Evolutionary conservation across 2,329 filamentous ascomycete species (phyloP), one percentile per base, ranked within the genome.

Genomic region (Aspergillus pseudoterreus): DNA sequence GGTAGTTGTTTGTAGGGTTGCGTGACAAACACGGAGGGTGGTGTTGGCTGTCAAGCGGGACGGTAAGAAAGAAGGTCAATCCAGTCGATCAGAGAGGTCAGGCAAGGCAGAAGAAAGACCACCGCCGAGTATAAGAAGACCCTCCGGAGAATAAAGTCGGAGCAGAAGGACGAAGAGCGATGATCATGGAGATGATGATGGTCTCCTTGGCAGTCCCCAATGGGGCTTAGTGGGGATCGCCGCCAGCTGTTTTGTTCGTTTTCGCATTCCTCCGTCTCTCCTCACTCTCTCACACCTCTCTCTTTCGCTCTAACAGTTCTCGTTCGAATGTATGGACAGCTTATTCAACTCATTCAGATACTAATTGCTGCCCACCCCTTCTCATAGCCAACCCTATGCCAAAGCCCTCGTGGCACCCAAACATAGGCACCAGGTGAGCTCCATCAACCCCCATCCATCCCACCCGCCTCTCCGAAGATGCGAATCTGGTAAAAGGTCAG

Each of bases 401-500:
- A n/a, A 38, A 4, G 15, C 12, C 35, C 35, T 38, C 11, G 35
- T 10, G 6, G 3, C 6, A 19, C 6, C 22, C 35, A 38, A 38
- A 22, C 39, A 42, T 10, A 19, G 6, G 15, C 19, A 19, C 6
- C 15, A 42, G 39, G 39, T 22, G 17, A 42, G 39, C 35, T 30
- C 27, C 27, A 24, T 22, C 19, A n/a, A 15, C 21, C 41, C 15
- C 19, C 19, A 17, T 38, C 24, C 33, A 33, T 49, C 17, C 15
- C 42, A 17, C 22, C 36, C 30, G 27, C 19, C 22, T 67, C 69
- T 74, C 71, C 71, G 52, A 68, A 72, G 72, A 75, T 74, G 72
- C 53, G 51, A 67, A 58, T 60, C 66, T 75, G 72, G 72, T 75
- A 75, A 75, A 75, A 75, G 72, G 71, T 75, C 71, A 69, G 71